Base-by-base conservation (phyloP, 805 yeast species). In the Candida orba region DNA sequence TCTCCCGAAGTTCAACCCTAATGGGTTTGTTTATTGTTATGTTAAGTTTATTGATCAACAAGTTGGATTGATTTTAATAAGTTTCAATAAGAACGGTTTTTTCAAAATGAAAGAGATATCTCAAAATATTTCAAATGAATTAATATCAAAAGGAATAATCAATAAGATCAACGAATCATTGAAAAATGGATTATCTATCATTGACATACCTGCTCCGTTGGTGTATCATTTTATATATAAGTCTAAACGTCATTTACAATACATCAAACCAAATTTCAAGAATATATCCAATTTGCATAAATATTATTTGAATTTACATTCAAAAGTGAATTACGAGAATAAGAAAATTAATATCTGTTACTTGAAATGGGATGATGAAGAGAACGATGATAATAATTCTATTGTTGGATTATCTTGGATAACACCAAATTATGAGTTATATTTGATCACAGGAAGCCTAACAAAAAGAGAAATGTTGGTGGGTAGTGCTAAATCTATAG, bases 1-100 rank as follows among this genome's bases (percentile, higher is more conserved):
- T 62, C 71, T 91, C 59, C 96, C 98, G 1, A 79, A 84, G 52
- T 91, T 91, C 67, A 91, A 93, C 57, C 67, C 87, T 2, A 79
- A 80, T 50, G 99, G 99, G 9, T 93, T 90, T 55, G 64, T 91
- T 6, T 85, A 93, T 57, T 79, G 88, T 12, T 87, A 84, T 55
- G 84, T 89, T 36, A 80, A 79, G 45, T 79, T 79, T 50, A 58
- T 81, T 38, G 72, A 71, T 39, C 50, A 71, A 39, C 50, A 66
- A 31, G 52, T 73, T 3, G 69, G 72, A 1, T 52, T 76, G 18
- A 70, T 75, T 3, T 46, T 76, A n/a, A 65, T 76, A 7, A 64
- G 70, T 50, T 69, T 71, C 2, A 87, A 80, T 59, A 84, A 83
- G 58, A 85, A 84, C 54, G 71, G 88, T 2, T 91, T 91, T 56